A percentile compares a stretch with the other conserved stretches of the same genome.
Conservation (phyloP, 2,329 filamentous ascomycete species). For the Aspergillus luchuensis region DNA sequence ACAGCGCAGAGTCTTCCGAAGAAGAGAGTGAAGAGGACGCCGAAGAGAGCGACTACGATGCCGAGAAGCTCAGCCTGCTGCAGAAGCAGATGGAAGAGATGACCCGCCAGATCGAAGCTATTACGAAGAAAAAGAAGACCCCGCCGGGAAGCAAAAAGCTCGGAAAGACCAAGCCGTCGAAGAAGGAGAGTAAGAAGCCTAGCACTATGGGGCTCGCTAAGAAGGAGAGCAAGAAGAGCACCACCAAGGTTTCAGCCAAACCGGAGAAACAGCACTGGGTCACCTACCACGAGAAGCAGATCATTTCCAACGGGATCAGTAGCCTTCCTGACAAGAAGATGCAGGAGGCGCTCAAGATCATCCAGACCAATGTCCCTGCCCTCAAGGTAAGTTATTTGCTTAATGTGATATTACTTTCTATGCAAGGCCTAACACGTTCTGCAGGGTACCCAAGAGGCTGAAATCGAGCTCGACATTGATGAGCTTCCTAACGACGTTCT, state of each 20-base stretch:
- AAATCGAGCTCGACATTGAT: conserved; percentile 53
- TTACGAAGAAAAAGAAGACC: conserved; percentile 63
- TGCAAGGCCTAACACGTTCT: conserved; percentile 14
- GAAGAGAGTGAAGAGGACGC: conserved; percentile 73
- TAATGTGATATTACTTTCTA: neutral
- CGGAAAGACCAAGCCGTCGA: conserved; percentile 29
- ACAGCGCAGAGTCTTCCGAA: conserved; percentile 66
- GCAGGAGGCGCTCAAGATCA: conserved; percentile 80
- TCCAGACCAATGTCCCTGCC: conserved; percentile 78
- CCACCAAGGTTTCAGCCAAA: conserved; percentile 40
- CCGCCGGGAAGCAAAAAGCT: conserved; percentile 56
- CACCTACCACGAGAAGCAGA: conserved; percentile 80
- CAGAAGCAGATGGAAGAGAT: conserved; percentile 74
- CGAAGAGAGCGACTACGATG: conserved; percentile 65
- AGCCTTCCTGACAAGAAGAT: conserved; percentile 78
- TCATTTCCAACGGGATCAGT: conserved; percentile 83
- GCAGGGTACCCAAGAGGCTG: conserved; percentile 48
- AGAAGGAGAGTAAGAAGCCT: conserved; percentile 43
- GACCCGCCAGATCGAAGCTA: conserved; percentile 63
- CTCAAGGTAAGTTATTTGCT: conserved; percentile 56
- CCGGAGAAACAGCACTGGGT: conserved; percentile 65
- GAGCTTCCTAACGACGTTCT: conserved; percentile 52
- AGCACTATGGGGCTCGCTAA: conserved; percentile 34
- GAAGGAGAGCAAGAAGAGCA: conserved; percentile 55
- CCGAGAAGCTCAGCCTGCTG: conserved; percentile 64